Base-by-base conservation (phyloP, 2,329 filamentous ascomycete species). In the Pseudonectria buxi region DNA sequence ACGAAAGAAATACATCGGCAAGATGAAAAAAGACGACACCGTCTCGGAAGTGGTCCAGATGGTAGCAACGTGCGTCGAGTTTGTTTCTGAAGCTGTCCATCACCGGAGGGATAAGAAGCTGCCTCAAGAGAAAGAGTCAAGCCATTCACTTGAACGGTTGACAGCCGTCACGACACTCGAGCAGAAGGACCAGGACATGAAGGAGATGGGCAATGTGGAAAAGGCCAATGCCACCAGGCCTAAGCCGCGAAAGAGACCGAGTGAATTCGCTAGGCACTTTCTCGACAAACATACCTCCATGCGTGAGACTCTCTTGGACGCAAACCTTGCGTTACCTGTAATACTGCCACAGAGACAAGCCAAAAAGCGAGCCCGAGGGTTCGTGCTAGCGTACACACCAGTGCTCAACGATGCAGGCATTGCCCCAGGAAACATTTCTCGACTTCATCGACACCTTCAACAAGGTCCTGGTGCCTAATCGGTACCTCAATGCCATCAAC, bases 291-390 rank as follows among this genome's bases (percentile, higher is more conserved):
- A 35, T 7, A 11, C 32, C 10, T 14, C 4, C 14, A 10, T 25
- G 10, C 4, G 4, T 12, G 7, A 22, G 12, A 28, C 2, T 6
- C 16, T 27, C 10, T 14, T 13, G 2, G 12, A 32, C 9, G 14
- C 11, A 7, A 28, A n/a, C 5, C 28, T 41, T 14, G 24, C 18
- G 7, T 26, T 60, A 32, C 69, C 71, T 0, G 67, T 76, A 14
- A 64, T 76, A 14, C 50, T 76, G 4, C 68, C 71, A 0, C 73
- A 76, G 38, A 56, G 72, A 3, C 63, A 73, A 10, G 72, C 72
- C 1, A 59, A 64, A 22, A 58, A 63, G 24, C 67, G 67, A 33
- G 49, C 54, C 1, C 60, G 72, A 10, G 73, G 72, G 0, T 75
- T 76, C 43, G 56, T 74, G 4, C 62, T 65, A n/a, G 72, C 68